phyloP scores from a whole-genome alignment of 1,284 basidiomycete genomes.

The Microbotryum scabiosae region DNA sequence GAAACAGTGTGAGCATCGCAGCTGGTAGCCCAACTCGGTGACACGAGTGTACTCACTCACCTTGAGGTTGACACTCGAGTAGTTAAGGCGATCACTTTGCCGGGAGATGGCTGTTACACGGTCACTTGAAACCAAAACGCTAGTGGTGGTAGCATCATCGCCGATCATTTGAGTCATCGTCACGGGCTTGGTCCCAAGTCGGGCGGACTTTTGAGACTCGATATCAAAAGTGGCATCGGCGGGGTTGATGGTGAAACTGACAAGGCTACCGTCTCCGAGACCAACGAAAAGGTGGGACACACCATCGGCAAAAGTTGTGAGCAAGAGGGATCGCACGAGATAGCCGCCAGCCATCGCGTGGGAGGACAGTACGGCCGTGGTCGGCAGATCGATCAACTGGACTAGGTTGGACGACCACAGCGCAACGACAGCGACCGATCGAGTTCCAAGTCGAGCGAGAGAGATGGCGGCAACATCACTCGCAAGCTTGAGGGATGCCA shows the following conservation, averaged over 20 bases:
- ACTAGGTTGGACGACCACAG: constrained; percentile 69
- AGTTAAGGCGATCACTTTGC: constrained; percentile 34
- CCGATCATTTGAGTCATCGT: constrained; percentile 44
- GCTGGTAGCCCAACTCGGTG: not conserved
- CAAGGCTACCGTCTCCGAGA: constrained; percentile 68
- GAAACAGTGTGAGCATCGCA: not conserved
- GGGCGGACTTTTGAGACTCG: constrained; percentile 49
- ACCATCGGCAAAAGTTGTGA: constrained; percentile 54
- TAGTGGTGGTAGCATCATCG: constrained; percentile 24
- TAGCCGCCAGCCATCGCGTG: constrained; percentile 43
- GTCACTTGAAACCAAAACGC: constrained; percentile 36
- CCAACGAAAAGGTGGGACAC: constrained; percentile 60
- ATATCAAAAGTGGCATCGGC: constrained; percentile 39
- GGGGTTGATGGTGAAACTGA: constrained; percentile 48
- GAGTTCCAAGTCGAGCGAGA: constrained; percentile 21
- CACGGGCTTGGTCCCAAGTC: constrained; percentile 63
- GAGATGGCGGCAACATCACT: constrained; percentile 39
- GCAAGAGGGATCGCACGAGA: constrained; percentile 63
- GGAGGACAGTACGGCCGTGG: constrained; percentile 41
- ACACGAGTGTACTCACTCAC: constrained; percentile 14
- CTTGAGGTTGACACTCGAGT: constrained; percentile 34
- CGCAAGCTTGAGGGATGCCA: not conserved
- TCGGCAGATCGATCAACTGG: constrained; percentile 51
- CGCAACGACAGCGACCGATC: constrained; percentile 50
- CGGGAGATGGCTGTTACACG: constrained; percentile 35